These are phyloP conservation scores for Ramalina peruviana DNA, from an alignment of 495 filamentous ascomycete genomes.

Conservation along the genomic window DNA sequence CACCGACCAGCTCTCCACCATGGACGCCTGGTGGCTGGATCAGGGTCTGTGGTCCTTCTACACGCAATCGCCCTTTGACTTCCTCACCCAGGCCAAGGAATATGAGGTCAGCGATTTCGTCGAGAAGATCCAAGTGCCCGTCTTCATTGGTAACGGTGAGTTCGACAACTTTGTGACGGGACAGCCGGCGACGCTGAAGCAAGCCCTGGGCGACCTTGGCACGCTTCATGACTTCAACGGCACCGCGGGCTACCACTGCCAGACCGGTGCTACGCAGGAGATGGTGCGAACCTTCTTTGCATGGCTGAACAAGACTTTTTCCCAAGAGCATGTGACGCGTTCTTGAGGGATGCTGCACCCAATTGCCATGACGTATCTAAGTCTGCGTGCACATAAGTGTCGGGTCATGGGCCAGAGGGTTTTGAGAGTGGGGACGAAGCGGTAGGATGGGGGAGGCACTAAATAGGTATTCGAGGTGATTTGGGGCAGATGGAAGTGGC, in stretches of 20 bases:
- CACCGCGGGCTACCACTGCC: constrained; percentile 20
- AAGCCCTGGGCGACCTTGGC: constrained; percentile 20
- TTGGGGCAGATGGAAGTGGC: too few relatives aligned
- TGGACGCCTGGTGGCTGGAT: constrained; percentile 21
- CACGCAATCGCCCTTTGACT: constrained; percentile 19
- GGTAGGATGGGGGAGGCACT: too few relatives aligned
- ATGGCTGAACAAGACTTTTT: constrained; percentile 18
- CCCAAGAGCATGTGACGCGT: too few relatives aligned
- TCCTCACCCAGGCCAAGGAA: constrained; percentile 8
- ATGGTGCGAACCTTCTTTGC: constrained; percentile 16
- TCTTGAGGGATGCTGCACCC: too few relatives aligned
- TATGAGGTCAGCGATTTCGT: constrained; percentile 19
- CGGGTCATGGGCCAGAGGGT: too few relatives aligned
- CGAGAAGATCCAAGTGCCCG: constrained; percentile 20
- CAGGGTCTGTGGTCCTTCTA: constrained; percentile 31
- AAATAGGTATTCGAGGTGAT: too few relatives aligned
- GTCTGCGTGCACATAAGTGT: too few relatives aligned
- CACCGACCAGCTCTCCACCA: neutral
- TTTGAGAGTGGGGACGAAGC: too few relatives aligned
- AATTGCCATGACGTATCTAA: too few relatives aligned
- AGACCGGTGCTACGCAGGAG: constrained; percentile 11
- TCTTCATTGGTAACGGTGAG: constrained; percentile 24
- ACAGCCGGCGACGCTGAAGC: constrained; percentile 20
- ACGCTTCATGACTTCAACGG: constrained; percentile 17
- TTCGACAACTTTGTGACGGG: constrained; percentile 24